A percentile compares a stretch with the other conserved stretches of the same genome.
phyloP scores from a whole-genome alignment of 192 early-diverging fungal genomes.

The Allomyces javanicus region DNA sequence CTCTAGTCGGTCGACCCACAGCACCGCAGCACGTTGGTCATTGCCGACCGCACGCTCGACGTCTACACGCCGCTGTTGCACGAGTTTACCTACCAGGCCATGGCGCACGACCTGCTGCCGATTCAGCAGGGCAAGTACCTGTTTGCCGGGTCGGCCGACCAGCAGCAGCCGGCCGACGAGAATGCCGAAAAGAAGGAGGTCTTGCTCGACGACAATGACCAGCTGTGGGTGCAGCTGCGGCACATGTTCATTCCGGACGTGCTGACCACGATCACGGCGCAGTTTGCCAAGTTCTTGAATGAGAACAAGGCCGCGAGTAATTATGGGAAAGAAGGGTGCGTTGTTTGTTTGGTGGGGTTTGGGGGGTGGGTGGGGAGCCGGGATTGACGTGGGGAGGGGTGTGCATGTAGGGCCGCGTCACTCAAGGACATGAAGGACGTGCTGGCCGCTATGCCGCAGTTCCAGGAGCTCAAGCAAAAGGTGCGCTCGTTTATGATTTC shows the following conservation, averaged over 20 bases:
- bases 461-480: conserved; percentile 58
- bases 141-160: conserved; percentile 19
- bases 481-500: conserved; percentile 2
- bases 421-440: conserved; percentile 75
- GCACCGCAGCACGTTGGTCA: conserved; percentile 42
- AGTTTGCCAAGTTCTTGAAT: conserved; percentile 56
- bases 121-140: conserved; percentile 45
- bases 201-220: conserved; percentile 53
- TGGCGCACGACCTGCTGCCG: conserved; percentile 76
- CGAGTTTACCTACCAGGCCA: conserved; percentile 98
- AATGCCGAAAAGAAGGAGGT: conserved; percentile 21
- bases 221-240: conserved; percentile 53
- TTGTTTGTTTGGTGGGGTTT: too few relatives aligned
- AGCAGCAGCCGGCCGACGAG: conserved; percentile 12
- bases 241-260: conserved; percentile 69
- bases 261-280: conserved; percentile 41
- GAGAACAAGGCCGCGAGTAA: conserved; percentile 49
- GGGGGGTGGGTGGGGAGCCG: too few relatives aligned
- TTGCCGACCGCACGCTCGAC: conserved; percentile 84
- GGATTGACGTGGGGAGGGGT: too few relatives aligned
- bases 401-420: conserved; percentile 19
- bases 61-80: conserved; percentile 76
- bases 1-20: conserved; percentile 18
- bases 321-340: too few relatives aligned
- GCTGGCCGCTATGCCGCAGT: conserved; percentile 62